These are phyloP conservation scores for Pyropia yezoensis DNA, from an alignment of 23 red algal species.

Conservation along the genomic window DNA sequence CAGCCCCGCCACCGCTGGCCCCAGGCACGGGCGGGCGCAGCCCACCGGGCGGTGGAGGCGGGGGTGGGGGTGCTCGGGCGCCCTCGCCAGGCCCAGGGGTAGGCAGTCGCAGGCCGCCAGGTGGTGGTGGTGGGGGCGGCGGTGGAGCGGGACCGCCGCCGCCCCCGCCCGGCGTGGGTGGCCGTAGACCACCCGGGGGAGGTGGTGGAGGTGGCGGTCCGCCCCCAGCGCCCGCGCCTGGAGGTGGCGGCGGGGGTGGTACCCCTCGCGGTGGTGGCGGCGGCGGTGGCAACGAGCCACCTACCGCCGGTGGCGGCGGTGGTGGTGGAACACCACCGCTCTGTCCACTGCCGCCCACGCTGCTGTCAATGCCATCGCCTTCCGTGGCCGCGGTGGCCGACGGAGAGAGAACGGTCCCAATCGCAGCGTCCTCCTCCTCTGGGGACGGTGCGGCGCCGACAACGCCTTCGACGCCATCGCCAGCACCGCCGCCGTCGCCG, in stretches of 20 bases:
- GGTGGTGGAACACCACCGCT: too few species aligned
- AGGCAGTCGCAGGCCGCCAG: slow-evolving; percentile 14
- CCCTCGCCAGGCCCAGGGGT: neutral
- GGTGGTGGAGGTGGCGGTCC: slow-evolving; percentile 10
- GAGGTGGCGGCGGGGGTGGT: slow-evolving; percentile 7
- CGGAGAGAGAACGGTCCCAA: too few species aligned
- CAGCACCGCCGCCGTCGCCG: too few species aligned
- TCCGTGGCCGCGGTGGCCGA: too few species aligned
- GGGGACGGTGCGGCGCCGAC: too few species aligned
- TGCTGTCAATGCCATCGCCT: too few species aligned
- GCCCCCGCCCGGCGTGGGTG: neutral
- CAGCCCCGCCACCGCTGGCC: neutral
- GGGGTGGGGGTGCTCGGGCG: slow-evolving; percentile 30
- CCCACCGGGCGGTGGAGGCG: slow-evolving; percentile 15
- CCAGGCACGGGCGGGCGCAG: neutral
- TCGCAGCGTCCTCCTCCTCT: too few species aligned
- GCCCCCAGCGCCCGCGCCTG: neutral
- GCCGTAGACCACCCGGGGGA: neutral
- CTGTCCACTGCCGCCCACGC: too few species aligned
- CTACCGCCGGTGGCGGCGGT: too few species aligned
- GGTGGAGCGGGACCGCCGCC: neutral
- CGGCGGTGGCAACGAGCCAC: slow-evolving; percentile 2
- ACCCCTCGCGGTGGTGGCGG: slow-evolving; percentile 1
- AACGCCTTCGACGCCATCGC: too few species aligned
- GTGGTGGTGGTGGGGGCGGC: slow-evolving; percentile 38